These are phyloP conservation scores for Hypoxylon cercidicola DNA, from an alignment of 495 filamentous ascomycete genomes.

Conservation along the genomic window DNA sequence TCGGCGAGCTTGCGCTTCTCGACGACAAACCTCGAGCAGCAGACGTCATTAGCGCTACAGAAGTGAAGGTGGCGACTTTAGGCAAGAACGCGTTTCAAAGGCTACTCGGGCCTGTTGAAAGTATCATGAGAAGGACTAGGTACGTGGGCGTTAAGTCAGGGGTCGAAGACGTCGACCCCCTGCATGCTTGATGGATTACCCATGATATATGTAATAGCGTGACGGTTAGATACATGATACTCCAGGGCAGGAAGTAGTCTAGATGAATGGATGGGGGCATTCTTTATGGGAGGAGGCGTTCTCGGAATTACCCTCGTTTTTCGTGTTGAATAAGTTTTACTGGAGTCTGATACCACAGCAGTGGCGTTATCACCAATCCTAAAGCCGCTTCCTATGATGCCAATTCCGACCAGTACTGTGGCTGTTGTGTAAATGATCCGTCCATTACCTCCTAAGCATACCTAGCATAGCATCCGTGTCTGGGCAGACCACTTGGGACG, in stretches of 20 bases:
- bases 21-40: slow-evolving; percentile 96
- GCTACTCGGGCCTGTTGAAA: slow-evolving; percentile 89
- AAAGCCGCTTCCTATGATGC: slow-evolving; percentile 1
- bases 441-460: not conserved
- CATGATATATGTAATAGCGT: slow-evolving; percentile 8
- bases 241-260: slow-evolving; percentile 21
- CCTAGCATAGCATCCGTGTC: too few relatives aligned
- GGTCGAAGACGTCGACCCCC: slow-evolving; percentile 64
- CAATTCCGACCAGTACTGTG: not conserved
- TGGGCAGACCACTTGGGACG: not conserved
- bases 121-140: slow-evolving; percentile 86
- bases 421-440: slow-evolving; percentile 6
- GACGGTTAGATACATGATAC: slow-evolving; percentile 31
- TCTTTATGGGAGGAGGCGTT: slow-evolving; percentile 45
- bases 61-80: slow-evolving; percentile 93
- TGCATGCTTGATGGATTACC: slow-evolving; percentile 45
- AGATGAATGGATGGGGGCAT: slow-evolving; percentile 37
- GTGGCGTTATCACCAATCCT: slow-evolving; percentile 26
- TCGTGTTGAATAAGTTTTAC: slow-evolving; percentile 32
- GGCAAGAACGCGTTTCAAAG: slow-evolving; percentile 96
- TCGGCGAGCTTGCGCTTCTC: slow-evolving; percentile 91
- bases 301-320: slow-evolving; percentile 40
- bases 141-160: slow-evolving; percentile 63
- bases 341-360: slow-evolving; percentile 43
- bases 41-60: slow-evolving; percentile 80